Conservation (phyloP, 1,284 basidiomycete species). For the Cutaneotrichosporon sp. region DNA sequence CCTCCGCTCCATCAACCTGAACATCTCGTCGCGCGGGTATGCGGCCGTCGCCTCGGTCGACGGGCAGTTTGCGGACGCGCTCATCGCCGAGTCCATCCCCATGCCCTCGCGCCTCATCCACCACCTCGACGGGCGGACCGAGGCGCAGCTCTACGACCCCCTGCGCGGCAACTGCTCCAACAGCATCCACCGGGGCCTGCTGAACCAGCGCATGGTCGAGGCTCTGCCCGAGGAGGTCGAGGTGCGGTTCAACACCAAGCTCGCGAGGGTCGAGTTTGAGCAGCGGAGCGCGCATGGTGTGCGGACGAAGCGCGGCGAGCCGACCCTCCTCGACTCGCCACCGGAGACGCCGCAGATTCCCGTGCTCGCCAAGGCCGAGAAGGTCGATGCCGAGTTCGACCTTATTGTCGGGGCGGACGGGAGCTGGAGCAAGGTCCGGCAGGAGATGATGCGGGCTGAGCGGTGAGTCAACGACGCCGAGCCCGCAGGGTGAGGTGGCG, state of each 20-base stretch:
- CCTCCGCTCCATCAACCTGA: slow-evolving; percentile 88
- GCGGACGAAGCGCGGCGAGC: slow-evolving; percentile 13
- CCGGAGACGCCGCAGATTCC: slow-evolving; percentile 21
- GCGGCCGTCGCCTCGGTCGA: slow-evolving; percentile 80
- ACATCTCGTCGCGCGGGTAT: slow-evolving; percentile 90
- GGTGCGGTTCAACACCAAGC: slow-evolving; percentile 78
- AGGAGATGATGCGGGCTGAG: slow-evolving; percentile 85
- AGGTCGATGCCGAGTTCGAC: slow-evolving; percentile 63
- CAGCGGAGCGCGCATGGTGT: slow-evolving; percentile 45
- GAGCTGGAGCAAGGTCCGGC: slow-evolving; percentile 78
- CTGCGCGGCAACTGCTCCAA: slow-evolving; percentile 85
- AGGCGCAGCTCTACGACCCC: slow-evolving; percentile 84
- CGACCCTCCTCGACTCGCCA: slow-evolving; percentile 8
- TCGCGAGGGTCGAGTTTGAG: slow-evolving; percentile 74
- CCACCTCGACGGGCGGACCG: slow-evolving; percentile 65
- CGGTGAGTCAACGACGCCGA: too few species aligned
- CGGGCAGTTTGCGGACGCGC: slow-evolving; percentile 68
- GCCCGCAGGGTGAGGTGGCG: slow-evolving; percentile 9
- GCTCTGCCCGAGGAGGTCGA: slow-evolving; percentile 63
- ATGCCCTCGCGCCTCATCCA: slow-evolving; percentile 98
- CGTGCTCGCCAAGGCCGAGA: slow-evolving; percentile 12
- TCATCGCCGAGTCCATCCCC: slow-evolving; percentile 80
- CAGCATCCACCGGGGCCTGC: slow-evolving; percentile 82
- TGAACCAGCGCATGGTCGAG: slow-evolving; percentile 81
- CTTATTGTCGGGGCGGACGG: slow-evolving; percentile 88